Evolutionary conservation across 2,329 filamentous ascomycete genomes (phyloP), one percentile per base, ranked within the genome.

Genomic region (Calonectria ilicicola): DNA sequence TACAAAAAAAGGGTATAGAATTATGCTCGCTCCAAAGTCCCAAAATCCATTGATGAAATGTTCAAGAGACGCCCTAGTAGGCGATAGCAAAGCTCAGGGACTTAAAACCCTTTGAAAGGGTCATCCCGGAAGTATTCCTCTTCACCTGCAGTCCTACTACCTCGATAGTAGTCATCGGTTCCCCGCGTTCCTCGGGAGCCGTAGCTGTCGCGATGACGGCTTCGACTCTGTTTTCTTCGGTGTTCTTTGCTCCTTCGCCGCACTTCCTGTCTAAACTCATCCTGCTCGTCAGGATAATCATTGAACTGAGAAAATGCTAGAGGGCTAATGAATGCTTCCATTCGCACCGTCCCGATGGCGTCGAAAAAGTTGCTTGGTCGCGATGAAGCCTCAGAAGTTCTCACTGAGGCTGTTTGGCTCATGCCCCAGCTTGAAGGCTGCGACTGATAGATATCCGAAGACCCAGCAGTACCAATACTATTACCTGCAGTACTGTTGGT

Each of bases 321-420:
- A 0, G 91, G 91, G 77, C 88, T 91, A 77, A 99, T 97, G 82
- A 98, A 99, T 0, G 97, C 97, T 83, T 98, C 96, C 96, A 99
- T 98, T 32, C 97, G 92, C 58, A 98, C 92, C 2, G 96, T 98
- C 1, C 96, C 95, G 70, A 97, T 93, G 1, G 94, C 94, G 78
- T 97, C 95, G 80, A 97, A 97, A 85, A 97, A 96, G 82, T 92
- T 91, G 70, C 85, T 85, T 0, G 86, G 84, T 7, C 84, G 82
- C 12, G 87, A 89, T 1, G 89, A 91, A 3, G 88, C 87, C 73
- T 91, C 89, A 0, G 89, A 90, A 3, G 88, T 89, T n/a, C 88
- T 85, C 72, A 87, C 85, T 6, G 88, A 89, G 3, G 83, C 81
- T 56, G 80, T 82, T 72, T 84, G 86, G 72, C 85, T 86, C 82